phyloP scores from a whole-genome alignment of 1,284 basidiomycete species.

The Pascua guehoae region DNA sequence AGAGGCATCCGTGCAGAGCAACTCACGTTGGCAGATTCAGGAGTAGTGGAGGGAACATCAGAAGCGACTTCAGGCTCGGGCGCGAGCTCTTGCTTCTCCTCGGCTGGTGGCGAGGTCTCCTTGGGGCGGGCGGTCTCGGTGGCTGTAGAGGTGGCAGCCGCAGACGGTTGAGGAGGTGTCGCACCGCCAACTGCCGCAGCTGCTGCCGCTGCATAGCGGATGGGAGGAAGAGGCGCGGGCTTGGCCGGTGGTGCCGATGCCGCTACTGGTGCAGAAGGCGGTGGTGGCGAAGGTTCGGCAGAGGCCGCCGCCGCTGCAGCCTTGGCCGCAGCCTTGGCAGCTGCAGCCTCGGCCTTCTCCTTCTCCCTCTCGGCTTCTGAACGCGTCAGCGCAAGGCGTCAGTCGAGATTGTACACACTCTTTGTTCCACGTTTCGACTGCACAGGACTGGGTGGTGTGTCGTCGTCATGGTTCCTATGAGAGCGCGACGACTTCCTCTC shows the following conservation, averaged over 20 bases:
- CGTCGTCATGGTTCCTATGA: constrained; percentile 3
- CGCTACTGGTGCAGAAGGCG: constrained; percentile 42
- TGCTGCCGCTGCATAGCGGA: constrained; percentile 86
- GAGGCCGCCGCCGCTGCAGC: constrained; percentile 27
- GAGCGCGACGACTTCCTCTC: constrained; percentile 26
- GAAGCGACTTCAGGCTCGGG: constrained; percentile 1
- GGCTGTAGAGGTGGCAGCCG: constrained; percentile 47
- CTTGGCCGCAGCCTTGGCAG: constrained; percentile 10
- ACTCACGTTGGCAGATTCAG: constrained; percentile 20
- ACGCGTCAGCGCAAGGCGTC: background rate
- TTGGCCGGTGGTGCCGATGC: constrained; percentile 48
- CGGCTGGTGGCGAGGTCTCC: constrained; percentile 4
- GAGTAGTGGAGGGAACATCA: constrained; percentile 1
- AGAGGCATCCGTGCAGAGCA: background rate
- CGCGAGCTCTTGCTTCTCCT: constrained; percentile 9
- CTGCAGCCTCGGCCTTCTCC: constrained; percentile 11
- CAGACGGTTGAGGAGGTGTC: constrained; percentile 55
- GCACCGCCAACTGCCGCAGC: constrained; percentile 66
- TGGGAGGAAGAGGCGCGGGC: constrained; percentile 61
- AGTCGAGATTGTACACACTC: constrained; percentile 6
- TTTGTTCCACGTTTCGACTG: constrained; percentile 25
- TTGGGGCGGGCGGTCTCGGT: constrained; percentile 13
- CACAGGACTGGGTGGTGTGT: constrained; percentile 35
- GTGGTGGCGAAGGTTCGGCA: constrained; percentile 9
- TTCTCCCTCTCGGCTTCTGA: constrained; percentile 20